These are phyloP conservation scores for Cryptococcus jaspeensis DNA, from an alignment of 1,284 basidiomycete genomes.

Conservation along the genomic window DNA sequence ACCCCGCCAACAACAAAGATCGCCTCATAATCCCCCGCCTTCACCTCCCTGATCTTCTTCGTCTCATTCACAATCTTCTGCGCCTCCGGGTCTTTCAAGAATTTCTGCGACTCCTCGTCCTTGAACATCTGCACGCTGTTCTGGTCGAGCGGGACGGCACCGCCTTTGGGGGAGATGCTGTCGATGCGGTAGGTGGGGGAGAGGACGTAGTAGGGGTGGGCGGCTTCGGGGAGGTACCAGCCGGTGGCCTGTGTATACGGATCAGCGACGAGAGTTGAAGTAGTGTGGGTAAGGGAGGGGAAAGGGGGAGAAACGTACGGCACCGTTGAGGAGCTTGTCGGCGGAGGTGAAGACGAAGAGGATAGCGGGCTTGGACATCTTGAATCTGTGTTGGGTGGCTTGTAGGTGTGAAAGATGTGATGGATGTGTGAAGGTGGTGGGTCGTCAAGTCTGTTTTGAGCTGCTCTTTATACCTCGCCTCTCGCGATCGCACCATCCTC, in stretches of 20 bases:
- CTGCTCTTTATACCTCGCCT: too few relatives aligned
- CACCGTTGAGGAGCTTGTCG: slow-evolving; percentile 59
- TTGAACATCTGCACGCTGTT: slow-evolving; percentile 56
- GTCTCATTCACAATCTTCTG: slow-evolving; percentile 62
- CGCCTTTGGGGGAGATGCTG: slow-evolving; percentile 68
- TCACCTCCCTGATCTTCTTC: slow-evolving; percentile 63
- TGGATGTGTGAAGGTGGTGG: too few relatives aligned
- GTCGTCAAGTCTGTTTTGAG: too few relatives aligned
- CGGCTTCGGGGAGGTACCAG: slow-evolving; percentile 71
- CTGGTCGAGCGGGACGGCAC: slow-evolving; percentile 69
- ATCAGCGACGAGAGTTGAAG: background rate
- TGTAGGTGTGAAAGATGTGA: too few relatives aligned
- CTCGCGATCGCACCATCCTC: too few relatives aligned
- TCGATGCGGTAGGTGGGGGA: slow-evolving; percentile 62
- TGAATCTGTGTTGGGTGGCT: too few relatives aligned
- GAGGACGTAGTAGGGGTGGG: slow-evolving; percentile 75
- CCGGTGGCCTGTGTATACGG: slow-evolving; percentile 50
- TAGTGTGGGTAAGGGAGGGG: background rate
- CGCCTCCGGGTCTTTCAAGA: slow-evolving; percentile 62
- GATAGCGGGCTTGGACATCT: slow-evolving; percentile 38
- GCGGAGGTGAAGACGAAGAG: slow-evolving; percentile 75
- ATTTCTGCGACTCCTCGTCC: slow-evolving; percentile 61
- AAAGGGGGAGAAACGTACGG: slow-evolving; percentile 19
- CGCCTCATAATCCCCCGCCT: slow-evolving; percentile 64
- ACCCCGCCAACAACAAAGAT: slow-evolving; percentile 75